Base-by-base conservation (phyloP, 1,284 basidiomycete genomes). In the Ganoderma lingzhi region DNA sequence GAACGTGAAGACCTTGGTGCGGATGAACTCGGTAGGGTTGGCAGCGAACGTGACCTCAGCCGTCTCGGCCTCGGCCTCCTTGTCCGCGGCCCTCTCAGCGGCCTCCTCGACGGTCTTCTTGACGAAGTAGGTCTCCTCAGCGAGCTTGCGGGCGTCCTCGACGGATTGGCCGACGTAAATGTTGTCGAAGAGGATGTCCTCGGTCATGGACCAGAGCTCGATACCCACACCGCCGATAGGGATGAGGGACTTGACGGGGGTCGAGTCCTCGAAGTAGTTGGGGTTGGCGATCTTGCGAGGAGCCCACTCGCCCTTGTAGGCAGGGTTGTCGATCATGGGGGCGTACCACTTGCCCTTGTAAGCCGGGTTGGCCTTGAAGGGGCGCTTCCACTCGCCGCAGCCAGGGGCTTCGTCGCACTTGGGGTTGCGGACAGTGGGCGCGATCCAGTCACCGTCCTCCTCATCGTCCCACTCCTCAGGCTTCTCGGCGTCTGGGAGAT, bases 381-480 rank as follows among this genome's bases (percentile, higher is more conserved):
- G 96, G 67, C 88, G 88, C 77, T 90, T 91, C 96, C 96, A 98
- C 80, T 93, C 89, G 79, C 98, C 98, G 78, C 98, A 99, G 59
- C 98, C 98, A 75, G 96, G 90, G 70, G 91, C 96, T 69, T 92
- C 93, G 74, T 91, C 87, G 79, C 97, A 98, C 81, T 92, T 93
- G 76, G 96, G 94, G 88, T 98, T 98, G 73, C 89, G 84, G 68
- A 99, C 86, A 70, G 89, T 90, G 37, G 97, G 96, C 14, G 96
- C 89, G 71, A 98, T 89, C 96, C 96, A 99, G 79, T 99, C 97
- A 81, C 98, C 98, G 78, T 99, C 97, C 81, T 99, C 97, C 82
- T 99, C 98, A 76, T 99, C 95, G 79, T 98, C 97, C 98, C 98
- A 99, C 83, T 99, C 98, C 80, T 99, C 97, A 39, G 98, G 98